Evolutionary conservation across 2,329 filamentous ascomycete species (phyloP), one percentile per base, ranked within the genome.

Genomic region (Trichoderma sp.): DNA sequence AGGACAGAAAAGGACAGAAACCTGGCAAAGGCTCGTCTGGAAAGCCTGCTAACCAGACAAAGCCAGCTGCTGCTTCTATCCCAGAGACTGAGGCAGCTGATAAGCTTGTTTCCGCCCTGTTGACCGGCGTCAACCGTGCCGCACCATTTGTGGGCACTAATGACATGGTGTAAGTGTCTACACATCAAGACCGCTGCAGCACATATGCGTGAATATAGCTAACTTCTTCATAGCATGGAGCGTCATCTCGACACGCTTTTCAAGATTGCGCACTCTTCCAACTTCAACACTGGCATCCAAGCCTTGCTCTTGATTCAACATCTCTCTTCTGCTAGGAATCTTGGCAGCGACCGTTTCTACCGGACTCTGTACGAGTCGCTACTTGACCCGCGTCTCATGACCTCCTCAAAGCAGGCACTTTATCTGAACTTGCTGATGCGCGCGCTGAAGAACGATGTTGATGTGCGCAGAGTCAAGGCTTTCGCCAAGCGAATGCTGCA

Each of bases 251-350:
- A 98, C 76, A 97, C 94, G 3, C 86, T 99, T 29, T 99, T 97
- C 85, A 90, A 89, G 74, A 95, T 99, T 74, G 97, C 95, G 0
- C 95, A 99, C 80, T 98, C 94, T 1, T 93, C 94, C 67, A 99
- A 99, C 79, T 98, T 99, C 86, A 99, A 98, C 81, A 99, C 95
- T 1, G 95, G 93, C 76, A 92, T 99, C 42, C 95, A 99, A 79
- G 94, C 95, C 37, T 86, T 99, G 71, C 91, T 97, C 81, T 84
- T 99, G 57, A 96, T 99, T 72, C 95, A 98, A 77, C 95, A 98
- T 78, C 86, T 99, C 32, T 92, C 93, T 0, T 84, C 89, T 1
- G 87, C 90, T 3, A 93, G 95, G 76, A 90, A 94, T 74, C 84
- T 94, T 64, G 90, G 91, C 5, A 90, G 90, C 13, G 95, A 99